A percentile compares a stretch with the other conserved stretches of the same genome.
Evolutionary conservation across 306 rosid genomes (phyloP).

Genomic region (Casuarina equisetifolia): DNA sequence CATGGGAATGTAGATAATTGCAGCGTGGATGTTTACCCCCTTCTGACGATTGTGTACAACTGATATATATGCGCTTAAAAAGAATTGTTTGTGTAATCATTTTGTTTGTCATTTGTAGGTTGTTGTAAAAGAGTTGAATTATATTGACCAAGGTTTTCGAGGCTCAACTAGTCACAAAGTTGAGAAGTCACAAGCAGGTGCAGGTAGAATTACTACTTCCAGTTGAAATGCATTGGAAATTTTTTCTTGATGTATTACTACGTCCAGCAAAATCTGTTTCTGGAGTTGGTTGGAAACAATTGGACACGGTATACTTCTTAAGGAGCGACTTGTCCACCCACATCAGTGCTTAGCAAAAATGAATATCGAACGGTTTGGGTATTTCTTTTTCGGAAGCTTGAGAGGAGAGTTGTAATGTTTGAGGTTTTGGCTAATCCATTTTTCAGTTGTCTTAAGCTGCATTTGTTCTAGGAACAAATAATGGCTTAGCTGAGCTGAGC

Average conservation of each 20-base stretch:
- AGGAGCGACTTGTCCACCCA: background rate
- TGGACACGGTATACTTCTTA: background rate
- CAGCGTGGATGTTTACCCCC: background rate
- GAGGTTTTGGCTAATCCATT: background rate
- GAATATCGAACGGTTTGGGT: background rate
- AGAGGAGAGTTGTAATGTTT: background rate
- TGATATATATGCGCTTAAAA: background rate
- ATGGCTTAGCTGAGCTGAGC: too few species aligned
- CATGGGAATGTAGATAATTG: too few species aligned
- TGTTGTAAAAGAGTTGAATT: slow-evolving; percentile 52
- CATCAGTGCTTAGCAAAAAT: background rate
- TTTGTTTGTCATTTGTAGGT: slow-evolving; percentile 41
- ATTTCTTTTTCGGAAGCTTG: background rate
- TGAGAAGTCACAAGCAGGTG: slow-evolving; percentile 20
- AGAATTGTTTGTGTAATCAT: background rate
- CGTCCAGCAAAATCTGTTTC: slow-evolving; percentile 3
- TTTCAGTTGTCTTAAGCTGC: background rate
- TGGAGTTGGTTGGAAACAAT: slow-evolving; percentile 2
- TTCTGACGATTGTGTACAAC: background rate
- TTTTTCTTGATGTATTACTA: slow-evolving; percentile 7
- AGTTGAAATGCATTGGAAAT: background rate
- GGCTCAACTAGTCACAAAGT: slow-evolving; percentile 10
- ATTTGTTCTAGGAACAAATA: background rate
- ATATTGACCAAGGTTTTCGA: slow-evolving; percentile 35
- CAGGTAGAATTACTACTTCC: slow-evolving; percentile 34